Conservation (phyloP, 192 early-diverging fungal species). For the Radiomyces spectabilis region DNA sequence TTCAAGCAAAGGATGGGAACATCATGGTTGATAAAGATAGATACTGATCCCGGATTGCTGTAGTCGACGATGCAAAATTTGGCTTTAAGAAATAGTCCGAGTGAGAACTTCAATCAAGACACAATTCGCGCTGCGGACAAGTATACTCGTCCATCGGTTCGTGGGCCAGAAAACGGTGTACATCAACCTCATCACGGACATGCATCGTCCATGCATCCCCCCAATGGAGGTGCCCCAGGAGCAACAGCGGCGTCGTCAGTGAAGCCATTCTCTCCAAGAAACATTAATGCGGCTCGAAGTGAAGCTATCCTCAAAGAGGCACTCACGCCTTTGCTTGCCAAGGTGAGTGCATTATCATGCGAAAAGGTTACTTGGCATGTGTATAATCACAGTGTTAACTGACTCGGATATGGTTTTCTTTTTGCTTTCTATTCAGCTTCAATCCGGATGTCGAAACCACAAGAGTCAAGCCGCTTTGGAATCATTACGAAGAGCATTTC, state of each 20-base stretch:
- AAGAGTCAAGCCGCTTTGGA: conserved; percentile 34
- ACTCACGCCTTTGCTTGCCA: conserved; percentile 4
- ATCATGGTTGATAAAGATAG: neutral
- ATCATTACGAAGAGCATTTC: conserved; percentile 28
- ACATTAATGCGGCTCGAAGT: neutral
- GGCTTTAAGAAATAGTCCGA: conserved; percentile 10
- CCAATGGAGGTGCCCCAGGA: neutral
- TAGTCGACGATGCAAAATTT: conserved; percentile 13
- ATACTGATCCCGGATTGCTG: neutral
- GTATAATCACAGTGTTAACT: neutral
- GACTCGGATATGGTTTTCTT: neutral
- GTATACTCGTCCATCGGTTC: conserved; percentile 1
- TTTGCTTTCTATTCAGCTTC: conserved; percentile 16
- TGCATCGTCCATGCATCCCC: neutral
- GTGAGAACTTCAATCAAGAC: conserved; percentile 15
- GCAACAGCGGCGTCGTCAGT: neutral
- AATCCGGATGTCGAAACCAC: conserved; percentile 13
- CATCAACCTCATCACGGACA: conserved; percentile 1
- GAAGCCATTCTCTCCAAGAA: neutral
- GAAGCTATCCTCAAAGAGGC: conserved; percentile 10
- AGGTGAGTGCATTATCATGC: neutral
- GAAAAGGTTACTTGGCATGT: neutral
- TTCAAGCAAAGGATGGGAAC: neutral
- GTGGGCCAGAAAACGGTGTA: neutral
- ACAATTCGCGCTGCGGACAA: conserved; percentile 21